A percentile compares a stretch with the other conserved stretches of the same genome.
Evolutionary conservation across 805 yeast species (phyloP).

Genomic region (Saccharomycopsis amapae): DNA sequence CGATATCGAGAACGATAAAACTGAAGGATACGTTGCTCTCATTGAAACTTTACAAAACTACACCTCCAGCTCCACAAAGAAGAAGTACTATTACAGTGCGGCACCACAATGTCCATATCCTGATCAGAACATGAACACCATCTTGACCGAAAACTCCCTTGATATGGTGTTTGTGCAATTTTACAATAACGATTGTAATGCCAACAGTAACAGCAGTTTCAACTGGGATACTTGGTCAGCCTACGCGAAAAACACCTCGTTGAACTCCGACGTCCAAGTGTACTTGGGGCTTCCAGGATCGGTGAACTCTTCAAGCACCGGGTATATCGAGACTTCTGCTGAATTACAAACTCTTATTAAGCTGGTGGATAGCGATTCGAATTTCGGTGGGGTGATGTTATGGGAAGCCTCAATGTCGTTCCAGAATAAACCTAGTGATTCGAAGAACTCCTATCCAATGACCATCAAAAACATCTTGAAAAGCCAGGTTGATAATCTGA

Average conservation of each 20-base stretch:
- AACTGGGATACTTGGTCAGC: slow-evolving; percentile 67
- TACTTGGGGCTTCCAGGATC: slow-evolving; percentile 73
- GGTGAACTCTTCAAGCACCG: slow-evolving; percentile 49
- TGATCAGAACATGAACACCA: slow-evolving; percentile 59
- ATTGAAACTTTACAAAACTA: slow-evolving; percentile 34
- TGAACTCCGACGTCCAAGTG: slow-evolving; percentile 61
- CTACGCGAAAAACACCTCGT: slow-evolving; percentile 50
- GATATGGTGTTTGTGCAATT: slow-evolving; percentile 85
- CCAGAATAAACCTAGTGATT: slow-evolving; percentile 12
- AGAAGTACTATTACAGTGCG: slow-evolving; percentile 68
- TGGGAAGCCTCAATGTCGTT: slow-evolving; percentile 21
- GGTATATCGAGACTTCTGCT: slow-evolving; percentile 41
- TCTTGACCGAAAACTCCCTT: slow-evolving; percentile 49
- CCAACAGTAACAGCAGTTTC: slow-evolving; percentile 50
- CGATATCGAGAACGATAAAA: slow-evolving; percentile 64
- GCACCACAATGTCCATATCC: slow-evolving; percentile 93
- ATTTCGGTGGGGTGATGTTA: slow-evolving; percentile 21
- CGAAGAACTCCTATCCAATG: slow-evolving; percentile 11
- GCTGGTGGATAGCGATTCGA: not conserved
- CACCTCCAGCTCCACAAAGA: slow-evolving; percentile 35
- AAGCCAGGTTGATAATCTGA: slow-evolving; percentile 4
- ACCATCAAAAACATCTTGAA: slow-evolving; percentile 14
- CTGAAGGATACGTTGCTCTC: slow-evolving; percentile 55
- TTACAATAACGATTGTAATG: slow-evolving; percentile 76
- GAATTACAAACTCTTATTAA: slow-evolving; percentile 9